A percentile compares a stretch with the other conserved stretches of the same genome.
phyloP scores from a whole-genome alignment of 306 rosid species.

The Dalbergia cochinchinensis region DNA sequence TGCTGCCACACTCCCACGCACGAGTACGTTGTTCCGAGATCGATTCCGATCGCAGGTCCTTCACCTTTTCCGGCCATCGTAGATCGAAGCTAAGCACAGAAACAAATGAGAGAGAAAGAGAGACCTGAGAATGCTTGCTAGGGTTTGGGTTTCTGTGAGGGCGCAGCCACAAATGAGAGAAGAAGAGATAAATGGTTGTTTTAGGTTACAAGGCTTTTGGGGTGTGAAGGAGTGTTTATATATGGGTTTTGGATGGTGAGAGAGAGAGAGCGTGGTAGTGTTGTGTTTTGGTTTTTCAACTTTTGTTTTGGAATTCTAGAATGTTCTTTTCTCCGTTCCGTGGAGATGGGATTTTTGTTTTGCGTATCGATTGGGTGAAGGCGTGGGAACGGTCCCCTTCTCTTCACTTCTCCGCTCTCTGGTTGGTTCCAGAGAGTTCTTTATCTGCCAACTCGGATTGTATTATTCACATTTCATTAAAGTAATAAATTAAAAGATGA shows the following conservation, averaged over 20 bases:
- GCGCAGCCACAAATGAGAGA: neutral
- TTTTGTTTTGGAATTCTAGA: slow-evolving; percentile 32
- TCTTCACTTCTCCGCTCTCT: slow-evolving; percentile 11
- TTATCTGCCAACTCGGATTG: slow-evolving; percentile 21
- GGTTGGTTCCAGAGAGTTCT: slow-evolving; percentile 44
- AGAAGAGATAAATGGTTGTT: neutral
- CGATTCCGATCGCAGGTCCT: slow-evolving; percentile 74
- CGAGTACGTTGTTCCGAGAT: slow-evolving; percentile 74
- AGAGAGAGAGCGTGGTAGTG: too few species aligned
- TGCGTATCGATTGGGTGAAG: neutral
- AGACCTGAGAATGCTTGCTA: neutral
- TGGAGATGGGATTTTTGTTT: neutral
- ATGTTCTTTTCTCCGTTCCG: slow-evolving; percentile 20
- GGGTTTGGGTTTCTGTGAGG: neutral
- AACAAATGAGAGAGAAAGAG: neutral
- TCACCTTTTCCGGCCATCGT: slow-evolving; percentile 70
- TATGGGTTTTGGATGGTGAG: neutral
- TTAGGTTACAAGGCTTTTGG: neutral
- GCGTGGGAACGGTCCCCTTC: neutral
- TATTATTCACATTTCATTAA: neutral
- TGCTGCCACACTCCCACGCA: slow-evolving; percentile 82
- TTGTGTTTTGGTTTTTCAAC: neutral
- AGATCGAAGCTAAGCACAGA: neutral
- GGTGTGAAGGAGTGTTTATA: neutral
- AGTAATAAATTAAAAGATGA: neutral